phyloP scores from a whole-genome alignment of 768 basidiomycete genomes.

The Tricholoma sp. region DNA sequence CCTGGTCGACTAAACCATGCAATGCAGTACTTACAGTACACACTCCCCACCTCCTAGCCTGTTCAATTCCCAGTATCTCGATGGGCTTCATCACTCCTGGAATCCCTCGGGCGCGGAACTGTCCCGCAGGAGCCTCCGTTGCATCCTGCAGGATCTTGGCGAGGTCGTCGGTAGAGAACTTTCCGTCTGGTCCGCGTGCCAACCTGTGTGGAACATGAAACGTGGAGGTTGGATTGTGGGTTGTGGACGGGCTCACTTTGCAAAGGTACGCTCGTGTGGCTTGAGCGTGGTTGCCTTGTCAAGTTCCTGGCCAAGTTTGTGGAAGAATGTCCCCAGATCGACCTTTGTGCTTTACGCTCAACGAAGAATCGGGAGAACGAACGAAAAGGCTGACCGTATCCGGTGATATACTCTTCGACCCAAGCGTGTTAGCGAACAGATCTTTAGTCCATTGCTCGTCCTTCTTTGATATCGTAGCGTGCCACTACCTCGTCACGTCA shows the following conservation, averaged over 20 bases:
- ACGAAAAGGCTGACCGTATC: background rate
- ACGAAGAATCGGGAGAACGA: background rate
- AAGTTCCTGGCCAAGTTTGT: too few species aligned
- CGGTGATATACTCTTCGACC: slow-evolving; percentile 28
- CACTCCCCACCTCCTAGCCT: background rate
- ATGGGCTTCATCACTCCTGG: background rate
- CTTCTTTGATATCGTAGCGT: slow-evolving; percentile 38
- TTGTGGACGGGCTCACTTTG: too few species aligned
- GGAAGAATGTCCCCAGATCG: background rate
- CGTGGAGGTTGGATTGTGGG: too few species aligned
- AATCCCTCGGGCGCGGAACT: background rate
- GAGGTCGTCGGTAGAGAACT: background rate
- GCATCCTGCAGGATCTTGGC: background rate
- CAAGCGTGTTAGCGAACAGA: slow-evolving; percentile 34
- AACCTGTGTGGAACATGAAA: background rate
- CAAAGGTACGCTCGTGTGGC: background rate
- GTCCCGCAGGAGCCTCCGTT: background rate
- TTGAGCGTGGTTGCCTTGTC: background rate
- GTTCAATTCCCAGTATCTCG: slow-evolving; percentile 5
- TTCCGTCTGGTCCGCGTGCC: background rate
- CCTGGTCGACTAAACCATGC: too few species aligned
- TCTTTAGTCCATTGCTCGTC: slow-evolving; percentile 47
- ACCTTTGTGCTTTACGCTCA: background rate
- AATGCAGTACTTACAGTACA: too few species aligned
- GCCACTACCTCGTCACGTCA: slow-evolving; percentile 34